Base-by-base conservation (phyloP, 2,329 filamentous ascomycete genomes). In the Fusarium graminum region DNA sequence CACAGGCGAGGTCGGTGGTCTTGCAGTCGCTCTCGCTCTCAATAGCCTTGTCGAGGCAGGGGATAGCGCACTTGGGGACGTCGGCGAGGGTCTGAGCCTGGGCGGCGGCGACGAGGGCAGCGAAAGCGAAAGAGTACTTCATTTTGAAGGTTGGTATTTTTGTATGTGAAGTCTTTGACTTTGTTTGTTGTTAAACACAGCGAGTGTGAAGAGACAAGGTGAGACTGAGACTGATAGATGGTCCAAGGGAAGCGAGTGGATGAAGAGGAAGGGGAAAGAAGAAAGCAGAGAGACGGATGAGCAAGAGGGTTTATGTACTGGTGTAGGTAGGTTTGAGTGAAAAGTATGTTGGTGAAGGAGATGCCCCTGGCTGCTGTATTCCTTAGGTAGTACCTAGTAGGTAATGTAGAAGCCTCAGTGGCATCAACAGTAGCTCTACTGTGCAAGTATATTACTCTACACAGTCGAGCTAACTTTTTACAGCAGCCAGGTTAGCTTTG, bases 1-100 rank as follows among this genome's bases (percentile, higher is more conserved):
- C 63, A 59, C 80, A 81, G 40, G 67, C 49, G 57, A 71, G 69
- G 71, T 81, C 79, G 55, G 69, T 69, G 32, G 46, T 63, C 13
- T 59, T 44, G 72, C 79, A 81, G 43, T 40, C 53, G 60, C 76
- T 77, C 62, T 74, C 61, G 53, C 63, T 61, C 32, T 45, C 50
- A 67, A 79, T 71, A 59, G 77, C 73, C 4, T 71, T 54, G 67
- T 73, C 66, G 34, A 81, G 72, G 73, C 79, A 81, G 38, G 73
- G 51, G n/a, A 74, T 41, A 34, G 80, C 78, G 68, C 80, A 81
- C 55, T 60, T 49, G 68, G 80, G 80, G 55, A 80, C 73, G 60
- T 79, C 77, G 41, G 26, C 44, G 50, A 59, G 67, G 58, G 69
- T 66, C 75, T 79, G 76, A 67, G 79, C 79, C 52, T 68, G 65